Conservation (phyloP, 768 basidiomycete species). For the Phlegmacium glaucopus region DNA sequence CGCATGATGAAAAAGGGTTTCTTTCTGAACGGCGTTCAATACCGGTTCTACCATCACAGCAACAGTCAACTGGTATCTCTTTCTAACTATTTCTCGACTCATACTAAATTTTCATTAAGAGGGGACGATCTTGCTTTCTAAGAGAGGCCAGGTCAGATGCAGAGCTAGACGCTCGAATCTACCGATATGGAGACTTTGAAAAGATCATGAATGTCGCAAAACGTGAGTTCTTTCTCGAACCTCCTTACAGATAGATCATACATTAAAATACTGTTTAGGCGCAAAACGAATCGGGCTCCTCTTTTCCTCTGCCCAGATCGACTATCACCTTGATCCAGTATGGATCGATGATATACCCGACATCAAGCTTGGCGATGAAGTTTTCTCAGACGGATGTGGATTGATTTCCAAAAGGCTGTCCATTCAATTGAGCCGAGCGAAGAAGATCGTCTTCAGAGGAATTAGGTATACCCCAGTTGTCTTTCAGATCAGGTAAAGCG, state of each 20-base stretch:
- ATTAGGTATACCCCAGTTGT: too few species aligned
- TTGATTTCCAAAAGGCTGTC: too few species aligned
- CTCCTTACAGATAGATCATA: too few species aligned
- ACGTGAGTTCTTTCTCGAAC: slow-evolving; percentile 35
- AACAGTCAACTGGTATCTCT: slow-evolving; percentile 60
- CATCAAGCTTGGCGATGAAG: slow-evolving; percentile 51
- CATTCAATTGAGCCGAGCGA: too few species aligned
- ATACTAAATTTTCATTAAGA: slow-evolving; percentile 27
- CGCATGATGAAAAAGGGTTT: slow-evolving; percentile 54
- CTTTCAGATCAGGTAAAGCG: too few species aligned
- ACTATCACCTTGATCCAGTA: slow-evolving; percentile 49
- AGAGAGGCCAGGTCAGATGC: too few species aligned
- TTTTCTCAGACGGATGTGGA: slow-evolving; percentile 47
- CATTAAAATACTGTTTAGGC: too few species aligned
- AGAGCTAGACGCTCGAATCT: slow-evolving; percentile 58
- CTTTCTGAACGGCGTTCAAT: slow-evolving; percentile 54
- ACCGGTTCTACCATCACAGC: slow-evolving; percentile 70
- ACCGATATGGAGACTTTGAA: slow-evolving; percentile 53
- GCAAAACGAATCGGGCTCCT: too few species aligned
- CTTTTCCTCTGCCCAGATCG: slow-evolving; percentile 13
- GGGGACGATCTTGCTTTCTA: too few species aligned
- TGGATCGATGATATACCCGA: slow-evolving; percentile 55
- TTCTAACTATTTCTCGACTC: not conserved
- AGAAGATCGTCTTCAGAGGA: too few species aligned
- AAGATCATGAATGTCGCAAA: slow-evolving; percentile 64